Percentiles rank a stretch among this genome's conserved stretches.
Evolutionary conservation across 2,329 filamentous ascomycete genomes (phyloP).

Genomic region (Ophiostoma himal-ulmi): DNA sequence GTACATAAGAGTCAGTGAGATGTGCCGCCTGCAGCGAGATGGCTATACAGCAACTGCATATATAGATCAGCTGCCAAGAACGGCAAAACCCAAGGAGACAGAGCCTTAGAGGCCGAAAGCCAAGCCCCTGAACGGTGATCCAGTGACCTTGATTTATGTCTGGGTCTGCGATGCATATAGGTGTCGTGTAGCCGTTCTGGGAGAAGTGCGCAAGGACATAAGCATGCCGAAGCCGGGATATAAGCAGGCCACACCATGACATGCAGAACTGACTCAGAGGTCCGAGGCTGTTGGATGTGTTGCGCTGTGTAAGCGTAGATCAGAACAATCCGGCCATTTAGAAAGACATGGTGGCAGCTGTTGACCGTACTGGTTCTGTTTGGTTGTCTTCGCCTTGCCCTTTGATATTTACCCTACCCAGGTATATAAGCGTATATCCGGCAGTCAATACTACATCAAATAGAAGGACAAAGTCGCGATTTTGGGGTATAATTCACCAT

Average conservation of each 20-base stretch:
- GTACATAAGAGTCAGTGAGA: not conserved
- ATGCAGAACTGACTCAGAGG: not conserved
- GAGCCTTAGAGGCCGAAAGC: not conserved
- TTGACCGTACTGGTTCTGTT: too few species aligned
- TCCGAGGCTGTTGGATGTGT: not conserved
- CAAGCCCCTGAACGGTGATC: not conserved
- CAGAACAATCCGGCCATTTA: too few species aligned
- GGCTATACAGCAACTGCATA: too few species aligned
- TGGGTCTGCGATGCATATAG: not conserved
- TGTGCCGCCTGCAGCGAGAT: not conserved
- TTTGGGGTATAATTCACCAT: not conserved
- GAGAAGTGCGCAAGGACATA: too few species aligned
- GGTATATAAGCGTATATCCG: not conserved
- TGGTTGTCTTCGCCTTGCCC: too few species aligned
- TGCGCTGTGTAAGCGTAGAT: not conserved
- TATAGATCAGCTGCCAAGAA: too few species aligned
- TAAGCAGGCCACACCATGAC: not conserved
- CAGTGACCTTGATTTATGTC: not conserved
- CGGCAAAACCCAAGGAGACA: not conserved
- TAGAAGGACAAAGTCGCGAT: not conserved
- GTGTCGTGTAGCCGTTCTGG: not conserved
- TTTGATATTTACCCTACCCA: too few species aligned
- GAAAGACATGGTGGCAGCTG: not conserved
- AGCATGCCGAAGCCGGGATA: not conserved
- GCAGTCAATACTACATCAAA: not conserved